phyloP scores from a whole-genome alignment of 345 rosid species.

The Psidium guajava region DNA sequence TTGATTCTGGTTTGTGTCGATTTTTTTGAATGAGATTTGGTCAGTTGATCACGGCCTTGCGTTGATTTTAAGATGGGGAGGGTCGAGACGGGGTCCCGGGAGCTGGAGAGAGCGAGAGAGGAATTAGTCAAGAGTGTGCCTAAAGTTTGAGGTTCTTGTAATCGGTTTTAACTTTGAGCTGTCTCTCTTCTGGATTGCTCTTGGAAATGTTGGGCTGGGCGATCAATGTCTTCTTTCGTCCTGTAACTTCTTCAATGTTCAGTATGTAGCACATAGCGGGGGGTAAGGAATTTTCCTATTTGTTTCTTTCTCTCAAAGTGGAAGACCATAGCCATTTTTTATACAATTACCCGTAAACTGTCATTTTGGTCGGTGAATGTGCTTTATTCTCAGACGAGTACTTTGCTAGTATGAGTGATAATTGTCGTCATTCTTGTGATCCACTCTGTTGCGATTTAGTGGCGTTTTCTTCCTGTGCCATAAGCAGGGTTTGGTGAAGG shows the following conservation, averaged over 20 bases:
- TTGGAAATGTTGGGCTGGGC: background rate
- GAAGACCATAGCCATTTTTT: background rate
- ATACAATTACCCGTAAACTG: background rate
- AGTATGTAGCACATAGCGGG: background rate
- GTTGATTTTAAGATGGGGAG: background rate
- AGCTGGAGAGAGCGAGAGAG: background rate
- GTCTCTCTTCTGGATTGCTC: background rate
- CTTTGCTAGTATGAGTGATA: background rate
- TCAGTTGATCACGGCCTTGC: background rate
- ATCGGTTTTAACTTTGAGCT: background rate
- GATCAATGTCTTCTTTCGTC: background rate
- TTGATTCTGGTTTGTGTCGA: background rate
- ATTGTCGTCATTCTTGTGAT: background rate
- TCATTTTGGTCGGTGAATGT: background rate
- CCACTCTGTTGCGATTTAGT: background rate
- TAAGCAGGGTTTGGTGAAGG: constrained; percentile 42
- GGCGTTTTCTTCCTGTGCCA: background rate
- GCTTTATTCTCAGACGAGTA: background rate
- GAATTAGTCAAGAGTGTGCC: background rate
- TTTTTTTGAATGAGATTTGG: background rate
- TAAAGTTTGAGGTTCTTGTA: background rate
- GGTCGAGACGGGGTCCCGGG: background rate
- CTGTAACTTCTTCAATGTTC: background rate
- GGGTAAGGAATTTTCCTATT: background rate
- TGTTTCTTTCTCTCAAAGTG: background rate